Evolutionary conservation across 164 flowering plant species (phyloP).

Genomic region (Magnolia officinalis): DNA sequence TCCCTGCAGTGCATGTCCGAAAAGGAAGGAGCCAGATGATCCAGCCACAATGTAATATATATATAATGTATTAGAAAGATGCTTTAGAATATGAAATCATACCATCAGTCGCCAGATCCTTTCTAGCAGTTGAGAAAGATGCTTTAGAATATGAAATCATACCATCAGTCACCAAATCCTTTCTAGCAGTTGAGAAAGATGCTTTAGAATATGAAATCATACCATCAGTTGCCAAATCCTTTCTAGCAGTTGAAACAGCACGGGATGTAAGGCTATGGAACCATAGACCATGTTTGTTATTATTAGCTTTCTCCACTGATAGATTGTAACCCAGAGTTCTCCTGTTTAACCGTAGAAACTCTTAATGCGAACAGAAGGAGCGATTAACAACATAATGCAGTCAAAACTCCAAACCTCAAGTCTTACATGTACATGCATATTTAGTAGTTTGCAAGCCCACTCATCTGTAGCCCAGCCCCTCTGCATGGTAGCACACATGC

Average conservation of each 20-base stretch:
- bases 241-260: slow-evolving; percentile 31
- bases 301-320: background rate
- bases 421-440: background rate
- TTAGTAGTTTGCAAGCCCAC: no score
- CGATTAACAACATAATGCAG: background rate
- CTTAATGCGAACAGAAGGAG: background rate
- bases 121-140: no score
- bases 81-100: no score
- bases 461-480: no score
- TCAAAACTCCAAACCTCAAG: no score
- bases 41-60: background rate
- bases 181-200: slow-evolving; percentile 21
- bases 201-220: background rate
- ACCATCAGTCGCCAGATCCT: no score
- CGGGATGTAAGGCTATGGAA: slow-evolving; percentile 15
- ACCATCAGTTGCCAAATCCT: slow-evolving; percentile 25
- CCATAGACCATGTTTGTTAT: slow-evolving; percentile 11
- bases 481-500: no score
- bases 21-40: background rate
- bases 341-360: background rate
- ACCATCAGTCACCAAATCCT: slow-evolving; percentile 25
- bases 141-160: background rate
- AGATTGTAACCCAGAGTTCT: background rate
- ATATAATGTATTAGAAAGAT: slow-evolving; percentile 1
- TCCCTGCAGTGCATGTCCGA: slow-evolving; percentile 19